These are phyloP conservation scores for Gyromitra esculenta DNA, from an alignment of 2,329 filamentous ascomycete species.

Conservation along the genomic window DNA sequence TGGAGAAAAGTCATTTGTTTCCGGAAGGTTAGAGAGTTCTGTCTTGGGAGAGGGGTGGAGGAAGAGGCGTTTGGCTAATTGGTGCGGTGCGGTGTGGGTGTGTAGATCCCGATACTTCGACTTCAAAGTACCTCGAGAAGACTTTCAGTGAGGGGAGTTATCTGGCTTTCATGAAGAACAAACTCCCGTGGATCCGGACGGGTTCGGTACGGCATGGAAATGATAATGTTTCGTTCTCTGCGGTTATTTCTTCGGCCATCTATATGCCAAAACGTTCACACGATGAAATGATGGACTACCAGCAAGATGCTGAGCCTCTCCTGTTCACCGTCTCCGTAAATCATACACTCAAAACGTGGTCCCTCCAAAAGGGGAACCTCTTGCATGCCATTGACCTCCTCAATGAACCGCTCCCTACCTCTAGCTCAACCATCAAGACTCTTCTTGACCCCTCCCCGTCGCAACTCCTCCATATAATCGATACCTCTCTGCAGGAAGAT, in stretches of 20 bases:
- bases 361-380: conserved; percentile 80
- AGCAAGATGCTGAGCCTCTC: conserved; percentile 48
- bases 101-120: conserved; percentile 48
- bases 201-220: conserved; percentile 56
- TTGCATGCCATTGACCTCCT: conserved; percentile 81
- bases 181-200: conserved; percentile 56
- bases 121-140: conserved; percentile 54
- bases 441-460: conserved; percentile 57
- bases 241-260: conserved; percentile 56
- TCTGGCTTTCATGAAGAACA: conserved; percentile 56
- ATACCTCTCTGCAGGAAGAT: conserved; percentile 62
- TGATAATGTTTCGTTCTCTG: conserved; percentile 56
- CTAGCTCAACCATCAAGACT: conserved; percentile 55
- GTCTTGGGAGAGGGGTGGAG: conserved; percentile 46
- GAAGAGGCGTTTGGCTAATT: conserved; percentile 57
- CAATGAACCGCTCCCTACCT: conserved; percentile 63
- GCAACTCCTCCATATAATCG: conserved; percentile 58
- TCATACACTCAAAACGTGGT: conserved; percentile 89
- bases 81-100: background rate
- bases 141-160: conserved; percentile 57
- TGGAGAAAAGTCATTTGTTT: conserved; percentile 67
- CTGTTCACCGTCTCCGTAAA: conserved; percentile 87
- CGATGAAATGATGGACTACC: conserved; percentile 61
- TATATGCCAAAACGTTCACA: conserved; percentile 62
- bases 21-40: conserved; percentile 39